These are phyloP conservation scores for Colletotrichum sp. DNA, from an alignment of 2,329 filamentous ascomycete species.

Conservation along the genomic window DNA sequence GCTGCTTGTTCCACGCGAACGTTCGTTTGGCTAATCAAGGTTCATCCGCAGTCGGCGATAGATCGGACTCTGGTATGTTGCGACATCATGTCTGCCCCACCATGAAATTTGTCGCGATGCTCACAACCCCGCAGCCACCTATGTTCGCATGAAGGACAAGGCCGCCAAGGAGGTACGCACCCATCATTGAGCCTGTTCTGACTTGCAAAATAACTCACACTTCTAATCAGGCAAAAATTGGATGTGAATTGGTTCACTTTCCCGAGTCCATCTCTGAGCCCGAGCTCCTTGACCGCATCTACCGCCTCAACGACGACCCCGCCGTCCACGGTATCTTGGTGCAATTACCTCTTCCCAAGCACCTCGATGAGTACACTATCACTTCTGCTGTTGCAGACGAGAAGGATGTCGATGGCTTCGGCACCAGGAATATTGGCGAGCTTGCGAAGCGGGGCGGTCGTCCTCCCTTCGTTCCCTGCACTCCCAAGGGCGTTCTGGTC, in stretches of 20 bases:
- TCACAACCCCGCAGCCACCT: constrained; percentile 70
- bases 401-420: constrained; percentile 98
- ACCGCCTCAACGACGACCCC: constrained; percentile 84
- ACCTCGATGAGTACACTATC: constrained; percentile 88
- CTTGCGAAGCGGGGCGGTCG: constrained; percentile 92
- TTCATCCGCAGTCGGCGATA: constrained; percentile 74
- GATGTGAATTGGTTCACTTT: constrained; percentile 85
- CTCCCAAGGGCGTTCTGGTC: constrained; percentile 96
- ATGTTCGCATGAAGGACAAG: constrained; percentile 99
- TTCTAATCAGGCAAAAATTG: constrained; percentile 77
- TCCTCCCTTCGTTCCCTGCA: constrained; percentile 92
- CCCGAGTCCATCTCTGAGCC: constrained; percentile 81
- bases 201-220: not conserved
- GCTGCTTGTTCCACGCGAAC: not conserved
- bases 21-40: constrained; percentile 5
- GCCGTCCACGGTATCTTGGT: constrained; percentile 91
- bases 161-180: constrained; percentile 81
- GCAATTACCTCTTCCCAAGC: constrained; percentile 86
- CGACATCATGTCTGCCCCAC: constrained; percentile 19
- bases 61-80: constrained; percentile 85
- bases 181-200: not conserved
- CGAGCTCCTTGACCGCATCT: constrained; percentile 85
- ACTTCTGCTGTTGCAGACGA: constrained; percentile 90
- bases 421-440: constrained; percentile 92
- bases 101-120: constrained; percentile 30